Base-by-base conservation (phyloP, 1,139 yeast genomes). In the Saccharomycopsis crataegensis region DNA sequence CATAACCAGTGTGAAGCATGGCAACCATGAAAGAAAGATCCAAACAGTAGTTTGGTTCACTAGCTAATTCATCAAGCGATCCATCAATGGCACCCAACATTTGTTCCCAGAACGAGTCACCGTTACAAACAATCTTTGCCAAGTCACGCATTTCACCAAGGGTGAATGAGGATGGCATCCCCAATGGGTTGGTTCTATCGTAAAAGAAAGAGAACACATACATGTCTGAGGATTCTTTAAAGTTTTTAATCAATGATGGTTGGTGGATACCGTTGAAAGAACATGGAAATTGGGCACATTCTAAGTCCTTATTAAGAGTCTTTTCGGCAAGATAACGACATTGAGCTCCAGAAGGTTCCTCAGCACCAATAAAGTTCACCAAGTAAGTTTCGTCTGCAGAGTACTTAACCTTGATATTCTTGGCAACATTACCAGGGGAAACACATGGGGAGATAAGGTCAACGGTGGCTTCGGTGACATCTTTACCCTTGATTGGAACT, bases 231-330 rank as follows among this genome's bases (percentile, higher is more conserved):
- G 80, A 70, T 52, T 73, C 75, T 55, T 79, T 77, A 76, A 93
- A 91, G 12, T 95, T 80, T 60, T 77, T 81, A 48, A 82, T 80
- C 62, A 93, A 75, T 3, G 96, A 85, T 6, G 99, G 99, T 73
- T 93, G 99, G 67, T 93, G 95, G 52, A 90, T 85, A 63, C 99
- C 99, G 65, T 91, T 89, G 77, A 93, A 93, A 1, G 98, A 88
- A 70, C 99, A 93, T 51, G 99, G 96, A 58, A 80, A 79, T 46
- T 75, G 65, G 1, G 73, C 67, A 74, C 99, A 93, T 58, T 76
- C 80, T 12, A 79, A 76, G 43, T 90, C 96, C 71, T 91, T 91
- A 70, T 88, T 86, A 67, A 93, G 77, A 38, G 89, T 80, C 57
- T 77, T 68, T 67, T 93, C 98, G 6, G 98, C 90, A 51, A 93